Base-by-base conservation (phyloP, 441 rosid species). In the Mallotus japonicus region DNA sequence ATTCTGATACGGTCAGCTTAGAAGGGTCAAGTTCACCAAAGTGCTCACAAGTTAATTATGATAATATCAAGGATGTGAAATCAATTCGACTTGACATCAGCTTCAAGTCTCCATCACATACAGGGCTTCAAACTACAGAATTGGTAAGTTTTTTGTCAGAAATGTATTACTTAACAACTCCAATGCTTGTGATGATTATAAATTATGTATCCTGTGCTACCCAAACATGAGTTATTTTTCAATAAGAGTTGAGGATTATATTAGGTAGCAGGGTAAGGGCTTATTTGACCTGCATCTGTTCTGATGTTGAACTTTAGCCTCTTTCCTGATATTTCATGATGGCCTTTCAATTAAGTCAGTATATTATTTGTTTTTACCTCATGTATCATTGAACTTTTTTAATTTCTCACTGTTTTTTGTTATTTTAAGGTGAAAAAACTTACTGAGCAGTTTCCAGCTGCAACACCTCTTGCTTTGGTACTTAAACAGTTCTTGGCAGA, bases 401-500 rank as follows among this genome's bases (percentile, higher is more conserved):
- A 42, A 53, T 69, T 73, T 67, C 40, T 65, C 57, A 28, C 79
- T 73, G 55, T 67, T 61, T 32, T 72, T n/a, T 75, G 73, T 75
- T 81, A 80, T 73, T 65, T 73, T 65, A 76, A 95, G 99, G 99
- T 93, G 42, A 93, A 88, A 83, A 90, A 87, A 80, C 86, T 95
- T 77, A 91, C 97, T 2, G 97, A 88, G 72, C 96, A 89, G 82
- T 95, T 93, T 89, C 97, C 97, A 63, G 98, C 99, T 62, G 89
- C 96, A 74, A 86, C 87, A 49, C 97, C 95, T 16, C 99, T 95
- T 82, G 99, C 99, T 79, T 87, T 95, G 90, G 90, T 91, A 77
- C 85, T 95, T 80, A 95, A 95, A 87, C 93, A 91, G 85, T 95
- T 95, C 88, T 85, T 95, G 88, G 99, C 98, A 67, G 98, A 91